These are phyloP conservation scores for Cryptosporidium felis DNA, from an alignment of 169 alveolate species.

Conservation along the genomic window DNA sequence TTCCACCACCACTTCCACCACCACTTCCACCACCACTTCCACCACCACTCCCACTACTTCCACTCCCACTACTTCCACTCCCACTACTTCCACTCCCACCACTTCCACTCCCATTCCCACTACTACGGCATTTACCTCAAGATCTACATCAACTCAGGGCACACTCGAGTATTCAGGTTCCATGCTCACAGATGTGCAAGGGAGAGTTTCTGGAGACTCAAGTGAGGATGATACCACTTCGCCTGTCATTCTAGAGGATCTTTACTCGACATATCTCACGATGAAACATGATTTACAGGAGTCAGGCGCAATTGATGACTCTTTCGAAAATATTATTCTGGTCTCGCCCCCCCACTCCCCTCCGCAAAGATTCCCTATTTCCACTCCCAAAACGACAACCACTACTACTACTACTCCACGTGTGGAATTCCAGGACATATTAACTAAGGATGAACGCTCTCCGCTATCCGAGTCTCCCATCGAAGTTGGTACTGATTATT, in stretches of 20 bases:
- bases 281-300: background rate
- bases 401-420: slow-evolving; percentile 3
- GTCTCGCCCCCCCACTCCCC: background rate
- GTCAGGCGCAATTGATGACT: background rate
- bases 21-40: too few relatives aligned
- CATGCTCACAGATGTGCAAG: background rate
- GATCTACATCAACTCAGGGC: background rate
- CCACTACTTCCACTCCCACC: too few relatives aligned
- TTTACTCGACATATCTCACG: background rate
- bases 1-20: too few relatives aligned
- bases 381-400: slow-evolving; percentile 5
- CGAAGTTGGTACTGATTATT: too few relatives aligned
- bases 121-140: too few relatives aligned
- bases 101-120: too few relatives aligned
- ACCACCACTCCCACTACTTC: too few relatives aligned
- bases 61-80: too few relatives aligned
- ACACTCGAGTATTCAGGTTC: background rate
- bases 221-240: background rate
- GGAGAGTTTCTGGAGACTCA: background rate
- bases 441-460: too few relatives aligned
- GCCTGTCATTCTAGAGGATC: slow-evolving; percentile 7
- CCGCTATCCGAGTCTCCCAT: too few relatives aligned
- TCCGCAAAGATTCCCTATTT: background rate
- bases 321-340: background rate
- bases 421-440: background rate